Conservation (phyloP, 306 rosid genomes). For the Trifolium dubium region DNA sequence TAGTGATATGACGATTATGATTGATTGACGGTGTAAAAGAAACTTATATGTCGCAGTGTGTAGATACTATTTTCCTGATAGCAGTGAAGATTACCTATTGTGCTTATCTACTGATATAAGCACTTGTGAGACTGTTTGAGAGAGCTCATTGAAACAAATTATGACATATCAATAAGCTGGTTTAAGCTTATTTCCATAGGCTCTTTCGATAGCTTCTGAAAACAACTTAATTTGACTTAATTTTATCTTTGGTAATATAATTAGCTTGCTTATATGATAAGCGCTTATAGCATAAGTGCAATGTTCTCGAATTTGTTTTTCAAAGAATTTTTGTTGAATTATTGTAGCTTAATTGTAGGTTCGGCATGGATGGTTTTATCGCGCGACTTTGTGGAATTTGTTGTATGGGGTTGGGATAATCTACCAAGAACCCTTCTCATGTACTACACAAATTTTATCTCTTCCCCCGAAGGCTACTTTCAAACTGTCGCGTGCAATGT, state of each 20-base stretch:
- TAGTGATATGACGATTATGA: neutral
- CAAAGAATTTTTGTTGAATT: conserved; percentile 3
- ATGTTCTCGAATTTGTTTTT: neutral
- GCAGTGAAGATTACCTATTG: neutral
- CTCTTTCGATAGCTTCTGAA: neutral
- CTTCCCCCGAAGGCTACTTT: conserved; percentile 97
- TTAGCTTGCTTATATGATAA: neutral
- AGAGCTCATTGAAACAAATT: neutral
- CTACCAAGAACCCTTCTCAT: conserved; percentile 90
- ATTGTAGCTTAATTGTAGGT: conserved; percentile 59
- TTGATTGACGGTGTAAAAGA: neutral
- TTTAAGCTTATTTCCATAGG: neutral
- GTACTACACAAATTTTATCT: conserved; percentile 91
- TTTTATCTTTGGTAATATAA: neutral
- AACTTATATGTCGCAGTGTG: neutral
- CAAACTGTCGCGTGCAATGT: conserved; percentile 89
- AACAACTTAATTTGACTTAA: neutral
- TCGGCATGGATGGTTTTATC: conserved; percentile 97
- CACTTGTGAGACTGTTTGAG: neutral
- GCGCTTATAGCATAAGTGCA: neutral
- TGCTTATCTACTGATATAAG: neutral
- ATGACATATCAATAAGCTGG: neutral
- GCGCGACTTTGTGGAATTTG: conserved; percentile 73
- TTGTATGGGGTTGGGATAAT: conserved; percentile 96
- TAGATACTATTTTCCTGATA: conserved; percentile 22